Evolutionary conservation across 768 basidiomycete species (phyloP), one percentile per base, ranked within the genome.

Genomic region (Phaffia tasmanica): DNA sequence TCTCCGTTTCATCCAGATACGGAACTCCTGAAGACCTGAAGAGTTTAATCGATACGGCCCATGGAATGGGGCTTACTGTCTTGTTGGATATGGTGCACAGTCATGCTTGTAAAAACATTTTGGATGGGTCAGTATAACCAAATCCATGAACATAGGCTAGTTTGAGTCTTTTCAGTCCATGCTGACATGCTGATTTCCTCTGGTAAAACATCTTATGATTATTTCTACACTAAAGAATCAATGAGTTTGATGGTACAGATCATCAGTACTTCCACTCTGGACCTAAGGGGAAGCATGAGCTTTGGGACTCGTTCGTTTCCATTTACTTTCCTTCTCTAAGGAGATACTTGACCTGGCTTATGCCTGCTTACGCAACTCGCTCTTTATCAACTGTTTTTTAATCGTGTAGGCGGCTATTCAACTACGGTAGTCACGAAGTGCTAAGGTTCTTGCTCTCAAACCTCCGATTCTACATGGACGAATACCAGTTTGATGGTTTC

Each of bases 181-280:
- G 18, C n/a, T 11, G 35, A 15, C 15, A 32, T 23, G 18, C 55
- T 25, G 55, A 47, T 30, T 50, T 46, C 35, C 35, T 18, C 19
- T 25, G 21, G 35, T 11, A 42, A n/a, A 4, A 42, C 35, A 42
- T 11, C 4, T 11, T 42, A 11, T 11, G 35, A 4, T 42, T 11
- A 5, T 42, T 42, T 42, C 23, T 55, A 11, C 27, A 62, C 30
- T 25, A 21, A 62, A 77, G 76, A 2, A 77, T 99, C 61, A 99
- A 98, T 76, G 80, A 84, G 73, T 99, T 95, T 73, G 95, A 99
- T 72, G 95, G 95, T n/a, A 86, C 88, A 3, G 95, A 97, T 76
- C 91, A 97, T 75, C 84, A 84, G 42, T 99, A 98, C 79, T 99
- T 99, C 82, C 95, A 98, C 72, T 90, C 86, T 70, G 95, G 95